phyloP scores from a whole-genome alignment of 306 rosid species.

The Clitoria ternatea region DNA sequence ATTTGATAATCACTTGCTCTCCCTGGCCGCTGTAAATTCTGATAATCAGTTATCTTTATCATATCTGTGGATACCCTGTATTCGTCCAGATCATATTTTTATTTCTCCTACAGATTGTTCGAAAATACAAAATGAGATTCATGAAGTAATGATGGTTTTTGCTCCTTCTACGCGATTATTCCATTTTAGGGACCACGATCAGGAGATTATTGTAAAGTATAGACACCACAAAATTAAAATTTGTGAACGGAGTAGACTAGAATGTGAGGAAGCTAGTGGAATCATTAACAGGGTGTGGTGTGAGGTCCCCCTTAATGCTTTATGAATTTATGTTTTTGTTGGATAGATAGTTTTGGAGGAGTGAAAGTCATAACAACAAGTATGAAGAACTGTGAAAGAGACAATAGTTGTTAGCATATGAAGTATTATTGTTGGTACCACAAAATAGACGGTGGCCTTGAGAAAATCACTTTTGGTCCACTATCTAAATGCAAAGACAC shows the following conservation, averaged over 20 bases:
- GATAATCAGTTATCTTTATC: not conserved
- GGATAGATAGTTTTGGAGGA: not conserved
- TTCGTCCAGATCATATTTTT: not conserved
- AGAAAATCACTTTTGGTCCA: constrained; percentile 22
- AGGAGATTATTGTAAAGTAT: not conserved
- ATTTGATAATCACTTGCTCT: not conserved
- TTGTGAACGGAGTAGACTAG: not conserved
- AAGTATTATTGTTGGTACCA: not conserved
- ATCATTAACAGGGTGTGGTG: too few relatives aligned
- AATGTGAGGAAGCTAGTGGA: not conserved
- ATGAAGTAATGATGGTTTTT: not conserved
- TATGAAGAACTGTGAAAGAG: constrained; percentile 6
- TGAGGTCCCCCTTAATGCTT: not conserved
- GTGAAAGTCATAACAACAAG: not conserved
- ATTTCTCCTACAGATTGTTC: not conserved
- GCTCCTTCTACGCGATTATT: not conserved
- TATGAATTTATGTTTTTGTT: not conserved
- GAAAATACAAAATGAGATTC: not conserved
- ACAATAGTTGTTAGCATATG: not conserved
- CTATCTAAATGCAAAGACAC: constrained; percentile 22
- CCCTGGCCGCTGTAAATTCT: not conserved
- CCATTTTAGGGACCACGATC: constrained; percentile 15
- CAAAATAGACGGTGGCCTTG: not conserved
- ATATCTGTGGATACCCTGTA: not conserved
- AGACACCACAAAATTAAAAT: not conserved